phyloP scores from a whole-genome alignment of 2,329 filamentous ascomycete species.

The Aspergillus sp. region DNA sequence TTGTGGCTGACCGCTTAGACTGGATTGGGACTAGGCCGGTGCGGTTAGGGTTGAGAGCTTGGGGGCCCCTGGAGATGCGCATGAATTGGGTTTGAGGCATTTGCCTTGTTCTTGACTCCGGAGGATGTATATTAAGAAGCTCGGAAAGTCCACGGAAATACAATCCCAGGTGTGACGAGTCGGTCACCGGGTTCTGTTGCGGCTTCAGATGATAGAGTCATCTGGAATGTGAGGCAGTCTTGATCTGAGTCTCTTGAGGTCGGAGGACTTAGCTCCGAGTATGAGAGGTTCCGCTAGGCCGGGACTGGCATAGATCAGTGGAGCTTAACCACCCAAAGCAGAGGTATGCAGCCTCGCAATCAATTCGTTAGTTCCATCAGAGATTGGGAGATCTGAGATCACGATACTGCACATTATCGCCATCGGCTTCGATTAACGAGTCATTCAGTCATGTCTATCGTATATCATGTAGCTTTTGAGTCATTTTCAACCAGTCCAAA shows the following conservation, averaged over 20 bases:
- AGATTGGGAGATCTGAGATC: background rate
- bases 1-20: background rate
- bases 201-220: background rate
- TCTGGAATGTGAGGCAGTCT: background rate
- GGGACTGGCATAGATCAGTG: background rate
- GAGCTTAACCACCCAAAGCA: conserved; percentile 3
- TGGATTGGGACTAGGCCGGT: background rate
- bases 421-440: no score
- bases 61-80: background rate
- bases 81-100: background rate
- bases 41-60: background rate
- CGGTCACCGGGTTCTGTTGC: background rate
- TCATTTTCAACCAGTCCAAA: background rate
- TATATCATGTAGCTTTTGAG: background rate
- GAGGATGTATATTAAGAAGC: background rate
- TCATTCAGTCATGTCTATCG: conserved; percentile 2
- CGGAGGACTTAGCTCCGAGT: conserved; percentile 11
- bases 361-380: background rate
- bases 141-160: background rate
- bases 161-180: background rate
- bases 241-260: background rate
- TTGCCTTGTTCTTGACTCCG: background rate
- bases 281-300: background rate
- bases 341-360: background rate
- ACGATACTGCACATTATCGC: background rate